A percentile compares a stretch with the other conserved stretches of the same genome.
Evolutionary conservation across 2,329 filamentous ascomycete genomes (phyloP).

Genomic region (Pseudopithomyces maydicus): DNA sequence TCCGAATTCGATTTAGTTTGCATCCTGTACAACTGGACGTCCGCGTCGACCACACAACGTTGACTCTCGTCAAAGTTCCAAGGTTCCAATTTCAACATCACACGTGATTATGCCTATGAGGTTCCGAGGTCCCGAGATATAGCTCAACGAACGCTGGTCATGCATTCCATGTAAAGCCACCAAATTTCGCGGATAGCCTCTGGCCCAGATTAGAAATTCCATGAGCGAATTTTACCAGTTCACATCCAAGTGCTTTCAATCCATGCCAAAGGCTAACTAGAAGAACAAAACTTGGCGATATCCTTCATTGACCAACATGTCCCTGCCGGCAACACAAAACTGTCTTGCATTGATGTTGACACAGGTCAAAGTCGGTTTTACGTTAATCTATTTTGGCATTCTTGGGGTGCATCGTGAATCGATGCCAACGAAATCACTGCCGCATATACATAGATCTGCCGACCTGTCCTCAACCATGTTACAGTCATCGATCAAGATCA

Average conservation of each 20-base stretch:
- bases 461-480: too few relatives aligned
- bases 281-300: too few relatives aligned
- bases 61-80: background rate
- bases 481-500: too few relatives aligned
- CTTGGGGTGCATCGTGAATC: too few relatives aligned
- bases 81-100: constrained; percentile 1
- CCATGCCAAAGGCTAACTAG: too few relatives aligned
- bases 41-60: constrained; percentile 11
- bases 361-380: constrained; percentile 7
- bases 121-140: too few relatives aligned
- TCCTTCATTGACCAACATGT: too few relatives aligned
- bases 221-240: too few relatives aligned
- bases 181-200: constrained; percentile 12
- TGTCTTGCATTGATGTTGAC: constrained; percentile 8
- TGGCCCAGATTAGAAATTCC: background rate
- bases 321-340: background rate
- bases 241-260: too few relatives aligned
- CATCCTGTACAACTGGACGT: constrained; percentile 28
- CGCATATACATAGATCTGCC: too few relatives aligned
- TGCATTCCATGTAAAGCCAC: constrained; percentile 39
- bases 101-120: constrained; percentile 28
- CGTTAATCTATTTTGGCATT: background rate
- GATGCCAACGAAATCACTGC: too few relatives aligned
- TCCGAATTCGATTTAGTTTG: constrained; percentile 24
- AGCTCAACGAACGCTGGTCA: background rate